Conservation (phyloP, 116 monocot genomes). For the Papilionanthe hybrid region DNA sequence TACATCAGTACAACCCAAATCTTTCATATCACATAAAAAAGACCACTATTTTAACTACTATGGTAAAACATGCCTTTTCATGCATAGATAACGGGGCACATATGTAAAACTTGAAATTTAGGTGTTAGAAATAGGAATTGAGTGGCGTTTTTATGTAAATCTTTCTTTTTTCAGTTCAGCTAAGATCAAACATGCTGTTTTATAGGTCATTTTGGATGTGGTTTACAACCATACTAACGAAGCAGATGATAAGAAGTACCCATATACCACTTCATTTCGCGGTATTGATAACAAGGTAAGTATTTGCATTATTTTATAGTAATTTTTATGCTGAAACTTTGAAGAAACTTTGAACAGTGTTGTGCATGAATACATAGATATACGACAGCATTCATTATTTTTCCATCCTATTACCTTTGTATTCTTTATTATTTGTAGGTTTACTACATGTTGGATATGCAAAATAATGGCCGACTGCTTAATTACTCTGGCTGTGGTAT, state of each 20-base stretch:
- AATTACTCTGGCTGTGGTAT: constrained; percentile 98
- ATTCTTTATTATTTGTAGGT: constrained; percentile 39
- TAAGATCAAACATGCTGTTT: not conserved
- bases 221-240: constrained; percentile 99
- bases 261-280: constrained; percentile 93
- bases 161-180: not conserved
- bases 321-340: not conserved
- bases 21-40: too few species aligned
- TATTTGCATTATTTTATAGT: not conserved
- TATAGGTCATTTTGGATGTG: constrained; percentile 94
- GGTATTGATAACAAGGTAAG: constrained; percentile 95
- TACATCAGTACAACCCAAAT: too few species aligned
- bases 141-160: too few species aligned
- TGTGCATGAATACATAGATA: not conserved
- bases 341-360: not conserved
- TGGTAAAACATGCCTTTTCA: too few species aligned
- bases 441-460: constrained; percentile 86
- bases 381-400: not conserved
- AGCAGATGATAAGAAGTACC: constrained; percentile 56
- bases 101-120: too few species aligned
- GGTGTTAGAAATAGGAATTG: too few species aligned
- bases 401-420: not conserved
- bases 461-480: constrained; percentile 42
- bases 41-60: too few species aligned
- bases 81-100: too few species aligned